Evolutionary conservation across 306 rosid genomes (phyloP), one percentile per base, ranked within the genome.

Genomic region (Cyclanthera cordifolia): DNA sequence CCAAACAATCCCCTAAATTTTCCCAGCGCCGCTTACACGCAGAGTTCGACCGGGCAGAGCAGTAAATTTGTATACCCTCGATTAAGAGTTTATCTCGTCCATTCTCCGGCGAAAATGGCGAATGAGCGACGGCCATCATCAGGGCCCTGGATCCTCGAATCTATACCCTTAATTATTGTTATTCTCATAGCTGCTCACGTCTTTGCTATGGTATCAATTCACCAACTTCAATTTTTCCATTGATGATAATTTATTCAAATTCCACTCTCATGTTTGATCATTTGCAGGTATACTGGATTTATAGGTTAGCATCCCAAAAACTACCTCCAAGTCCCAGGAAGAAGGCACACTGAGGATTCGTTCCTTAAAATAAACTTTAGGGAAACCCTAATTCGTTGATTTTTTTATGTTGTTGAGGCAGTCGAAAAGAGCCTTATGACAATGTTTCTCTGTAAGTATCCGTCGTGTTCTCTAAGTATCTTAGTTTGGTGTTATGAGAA

Each of bases 211-310:
- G 99, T 93, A 76, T 16, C 16, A 13, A 14, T 54, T 59, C 28
- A 11, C 41, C 0, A 47, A 46, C 41, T 66, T 24, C 3, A 15
- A 46, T 20, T 15, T 15, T 13, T 15, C 27, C 17, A 3, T 3
- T 46, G 20, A 5, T 15, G 11, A 3, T 8, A 43, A 3, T 46
- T 7, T 24, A 14, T 66, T n/a, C 30, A 48, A 16, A 41, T n/a
- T 24, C 51, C 6, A 9, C 17, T 41, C 43, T 48, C 12, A 10
- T 0, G 16, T 21, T n/a, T 41, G 37, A 28, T 21, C 41, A 6
- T 21, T 39, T 60, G 14, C 63, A 93, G 99, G 90, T 93, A 2
- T 93, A 84, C 74, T 87, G 95, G 97, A 89, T 92, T 75, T 92
- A 87, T 78, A 89, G 83, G 90, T 75, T 92, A 74, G 90, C 90